These are phyloP conservation scores for Aspergillus sclerotiicarbonarius DNA, from an alignment of 495 filamentous ascomycete species.

Conservation along the genomic window DNA sequence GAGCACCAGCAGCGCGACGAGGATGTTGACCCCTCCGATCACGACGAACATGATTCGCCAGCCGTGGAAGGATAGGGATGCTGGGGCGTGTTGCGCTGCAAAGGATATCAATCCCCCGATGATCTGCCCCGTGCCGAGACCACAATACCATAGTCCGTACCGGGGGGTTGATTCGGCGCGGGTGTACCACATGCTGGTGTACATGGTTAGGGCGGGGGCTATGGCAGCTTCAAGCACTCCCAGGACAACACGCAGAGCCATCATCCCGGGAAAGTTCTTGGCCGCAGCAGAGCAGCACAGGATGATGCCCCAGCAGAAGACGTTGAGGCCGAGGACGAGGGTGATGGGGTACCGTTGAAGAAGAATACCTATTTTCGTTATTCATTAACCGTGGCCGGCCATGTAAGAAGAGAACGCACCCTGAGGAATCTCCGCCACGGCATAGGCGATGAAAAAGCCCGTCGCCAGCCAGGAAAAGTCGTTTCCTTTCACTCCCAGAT, in stretches of 20 bases:
- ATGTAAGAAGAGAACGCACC: slow-evolving; percentile 34
- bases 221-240: slow-evolving; percentile 63
- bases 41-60: slow-evolving; percentile 66
- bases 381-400: too few relatives aligned
- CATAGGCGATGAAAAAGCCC: slow-evolving; percentile 55
- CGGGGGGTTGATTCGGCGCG: slow-evolving; percentile 59
- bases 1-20: slow-evolving; percentile 49
- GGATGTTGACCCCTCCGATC: slow-evolving; percentile 56
- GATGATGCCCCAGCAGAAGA: slow-evolving; percentile 58
- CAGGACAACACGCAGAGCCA: slow-evolving; percentile 55
- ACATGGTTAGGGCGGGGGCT: slow-evolving; percentile 52
- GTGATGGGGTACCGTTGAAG: slow-evolving; percentile 54
- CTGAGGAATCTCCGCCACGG: slow-evolving; percentile 53
- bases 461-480: slow-evolving; percentile 56
- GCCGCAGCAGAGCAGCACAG: slow-evolving; percentile 56
- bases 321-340: slow-evolving; percentile 56
- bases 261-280: slow-evolving; percentile 44
- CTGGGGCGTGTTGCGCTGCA: slow-evolving; percentile 55
- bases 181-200: slow-evolving; percentile 59
- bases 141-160: slow-evolving; percentile 65
- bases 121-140: slow-evolving; percentile 62
- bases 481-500: slow-evolving; percentile 50
- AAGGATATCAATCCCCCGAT: slow-evolving; percentile 60
- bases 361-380: too few relatives aligned
- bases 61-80: slow-evolving; percentile 37